Evolutionary conservation across 1,139 yeast species (phyloP), one percentile per base, ranked within the genome.

Genomic region (Williopsis jadinii): DNA sequence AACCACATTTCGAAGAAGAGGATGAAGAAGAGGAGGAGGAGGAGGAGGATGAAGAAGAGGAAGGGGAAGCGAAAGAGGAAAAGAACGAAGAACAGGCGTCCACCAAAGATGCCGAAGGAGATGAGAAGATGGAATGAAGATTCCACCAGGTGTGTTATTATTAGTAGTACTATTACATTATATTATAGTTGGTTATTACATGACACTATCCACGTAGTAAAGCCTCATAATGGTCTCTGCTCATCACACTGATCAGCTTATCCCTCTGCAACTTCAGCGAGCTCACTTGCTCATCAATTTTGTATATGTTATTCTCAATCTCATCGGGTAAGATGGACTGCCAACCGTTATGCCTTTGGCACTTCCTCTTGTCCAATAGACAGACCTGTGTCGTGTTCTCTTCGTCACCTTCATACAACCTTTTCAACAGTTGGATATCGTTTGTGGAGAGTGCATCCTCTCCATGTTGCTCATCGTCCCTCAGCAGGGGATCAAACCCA

Each of bases 321-420:
- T 61, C 63, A 39, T 80, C 85, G 26, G 63, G 58, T 12, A 70
- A 54, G 40, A 84, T 70, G 37, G 65, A 64, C 58, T 68, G 70
- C 95, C 95, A 85, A 0, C 83, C 80, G 37, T 68, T 67, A 54
- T 85, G 95, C 38, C 77, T 71, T 5, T 60, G 59, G 57, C 95
- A 85, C 52, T 80, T 81, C 40, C 79, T 70, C 48, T 75, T 75
- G 40, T 84, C 92, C n/a, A 64, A 61, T 12, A 77, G 54, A 55
- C 95, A 85, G 3, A 77, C 24, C 24, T 13, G 9, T 11, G 36
- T 13, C 3, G 15, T 19, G 13, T 30, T 14, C 3, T 35, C 35
- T 9, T 35, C 14, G 32, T 8, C 24, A 28, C 34, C 33, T 13
- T 34, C 36, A 11, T n/a, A 27, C 11, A 34, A 8, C 24, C 11